Conservation (phyloP, 1,284 basidiomycete genomes). For the Leccinum subrobustum region DNA sequence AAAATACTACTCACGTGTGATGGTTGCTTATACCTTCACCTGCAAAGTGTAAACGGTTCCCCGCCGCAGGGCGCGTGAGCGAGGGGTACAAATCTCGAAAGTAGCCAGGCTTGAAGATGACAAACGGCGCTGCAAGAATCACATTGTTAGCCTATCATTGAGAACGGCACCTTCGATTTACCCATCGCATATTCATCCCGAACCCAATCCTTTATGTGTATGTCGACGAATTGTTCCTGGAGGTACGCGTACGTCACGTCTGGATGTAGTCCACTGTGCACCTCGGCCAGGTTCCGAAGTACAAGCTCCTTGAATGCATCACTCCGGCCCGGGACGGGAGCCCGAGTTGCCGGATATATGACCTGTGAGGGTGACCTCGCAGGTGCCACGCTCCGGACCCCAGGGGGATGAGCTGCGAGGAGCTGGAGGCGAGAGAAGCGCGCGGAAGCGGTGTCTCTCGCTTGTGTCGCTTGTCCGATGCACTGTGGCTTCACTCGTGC, state of each 20-base stretch:
- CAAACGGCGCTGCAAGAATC: neutral
- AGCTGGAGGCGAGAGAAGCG: no score
- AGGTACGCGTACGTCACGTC: neutral
- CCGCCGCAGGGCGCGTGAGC: neutral
- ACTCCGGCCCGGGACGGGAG: no score
- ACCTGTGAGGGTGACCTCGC: no score
- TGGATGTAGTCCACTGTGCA: neutral
- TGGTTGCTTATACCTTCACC: neutral
- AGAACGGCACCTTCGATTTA: neutral
- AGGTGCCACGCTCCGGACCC: no score
- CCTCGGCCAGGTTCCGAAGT: neutral
- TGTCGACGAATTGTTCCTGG: conserved; percentile 2
- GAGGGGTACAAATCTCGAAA: neutral
- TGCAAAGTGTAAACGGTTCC: neutral
- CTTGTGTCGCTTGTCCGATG: no score
- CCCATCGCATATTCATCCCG: conserved; percentile 9
- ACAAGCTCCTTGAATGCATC: no score
- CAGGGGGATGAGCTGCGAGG: no score
- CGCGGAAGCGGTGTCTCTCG: no score
- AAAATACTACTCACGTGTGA: neutral
- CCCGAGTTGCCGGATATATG: no score
- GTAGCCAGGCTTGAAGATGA: neutral
- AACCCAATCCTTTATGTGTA: conserved; percentile 15
- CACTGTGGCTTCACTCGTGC: no score
- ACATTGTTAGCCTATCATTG: neutral